phyloP scores from a whole-genome alignment of 2,329 filamentous ascomycete species.

The Keithomyces neogunnii region DNA sequence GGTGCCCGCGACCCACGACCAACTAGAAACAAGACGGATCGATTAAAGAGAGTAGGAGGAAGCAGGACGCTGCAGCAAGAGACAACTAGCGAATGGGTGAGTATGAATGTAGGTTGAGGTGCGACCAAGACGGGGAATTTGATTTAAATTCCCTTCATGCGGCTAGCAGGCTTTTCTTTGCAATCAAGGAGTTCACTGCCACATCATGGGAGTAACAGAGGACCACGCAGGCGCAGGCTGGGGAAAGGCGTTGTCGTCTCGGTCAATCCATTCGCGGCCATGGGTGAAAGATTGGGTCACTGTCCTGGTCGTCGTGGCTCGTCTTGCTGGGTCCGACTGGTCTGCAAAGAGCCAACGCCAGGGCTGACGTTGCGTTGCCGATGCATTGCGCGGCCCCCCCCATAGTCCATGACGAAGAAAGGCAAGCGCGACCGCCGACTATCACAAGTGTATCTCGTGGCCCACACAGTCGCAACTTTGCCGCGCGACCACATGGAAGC shows the following conservation, averaged over 20 bases:
- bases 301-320: neutral
- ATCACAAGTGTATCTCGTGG: neutral
- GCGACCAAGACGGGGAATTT: neutral
- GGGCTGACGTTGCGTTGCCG: conserved; percentile 20
- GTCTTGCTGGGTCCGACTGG: neutral
- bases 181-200: neutral
- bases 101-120: neutral
- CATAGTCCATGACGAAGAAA: conserved; percentile 13
- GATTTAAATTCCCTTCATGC: neutral
- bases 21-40: neutral
- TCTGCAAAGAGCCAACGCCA: conserved; percentile 7
- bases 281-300: neutral
- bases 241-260: conserved; percentile 1
- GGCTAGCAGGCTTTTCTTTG: neutral
- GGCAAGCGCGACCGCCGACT: conserved; percentile 5
- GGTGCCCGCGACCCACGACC: neutral
- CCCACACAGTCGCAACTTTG: no score
- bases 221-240: neutral
- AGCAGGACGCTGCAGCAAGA: neutral
- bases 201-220: neutral
- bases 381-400: conserved; percentile 24
- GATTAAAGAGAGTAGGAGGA: neutral
- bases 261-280: neutral
- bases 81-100: neutral
- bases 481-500: no score